These are phyloP conservation scores for Fraxinus pennsylvanica DNA, from an alignment of 257 asterid species.

Conservation along the genomic window DNA sequence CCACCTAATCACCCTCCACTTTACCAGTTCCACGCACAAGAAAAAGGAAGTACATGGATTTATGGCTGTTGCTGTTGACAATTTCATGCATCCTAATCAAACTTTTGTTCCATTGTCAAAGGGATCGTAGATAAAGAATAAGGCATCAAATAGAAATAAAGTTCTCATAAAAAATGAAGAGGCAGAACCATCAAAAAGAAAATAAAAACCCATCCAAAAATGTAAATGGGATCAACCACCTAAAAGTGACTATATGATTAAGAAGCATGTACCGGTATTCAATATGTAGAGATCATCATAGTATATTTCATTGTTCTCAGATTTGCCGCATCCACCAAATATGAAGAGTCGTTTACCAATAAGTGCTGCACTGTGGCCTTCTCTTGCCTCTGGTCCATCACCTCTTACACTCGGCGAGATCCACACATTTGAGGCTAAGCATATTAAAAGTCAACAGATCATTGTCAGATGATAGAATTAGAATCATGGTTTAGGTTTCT, in stretches of 20 bases:
- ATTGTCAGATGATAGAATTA: slow-evolving; percentile 8
- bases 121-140: too few species aligned
- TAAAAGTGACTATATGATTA: slow-evolving; percentile 1
- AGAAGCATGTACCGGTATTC: slow-evolving; percentile 62
- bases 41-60: not conserved
- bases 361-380: slow-evolving; percentile 97
- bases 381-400: slow-evolving; percentile 89
- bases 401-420: slow-evolving; percentile 79
- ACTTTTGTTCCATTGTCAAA: not conserved
- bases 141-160: too few species aligned
- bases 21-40: not conserved
- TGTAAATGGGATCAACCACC: slow-evolving; percentile 1
- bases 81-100: not conserved
- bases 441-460: slow-evolving; percentile 16
- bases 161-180: too few species aligned
- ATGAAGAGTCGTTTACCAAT: slow-evolving; percentile 87
- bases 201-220: not conserved
- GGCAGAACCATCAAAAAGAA: not conserved
- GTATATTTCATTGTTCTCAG: slow-evolving; percentile 62
- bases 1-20: not conserved
- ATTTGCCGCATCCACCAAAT: slow-evolving; percentile 95
- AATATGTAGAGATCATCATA: slow-evolving; percentile 90
- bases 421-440: slow-evolving; percentile 82
- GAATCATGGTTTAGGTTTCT: slow-evolving; percentile 12
- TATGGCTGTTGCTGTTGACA: not conserved